A percentile compares a stretch with the other conserved stretches of the same genome.
Evolutionary conservation across 371 early-diverging fungal genomes (phyloP).

Genomic region (Phascolomyces articulosus): DNA sequence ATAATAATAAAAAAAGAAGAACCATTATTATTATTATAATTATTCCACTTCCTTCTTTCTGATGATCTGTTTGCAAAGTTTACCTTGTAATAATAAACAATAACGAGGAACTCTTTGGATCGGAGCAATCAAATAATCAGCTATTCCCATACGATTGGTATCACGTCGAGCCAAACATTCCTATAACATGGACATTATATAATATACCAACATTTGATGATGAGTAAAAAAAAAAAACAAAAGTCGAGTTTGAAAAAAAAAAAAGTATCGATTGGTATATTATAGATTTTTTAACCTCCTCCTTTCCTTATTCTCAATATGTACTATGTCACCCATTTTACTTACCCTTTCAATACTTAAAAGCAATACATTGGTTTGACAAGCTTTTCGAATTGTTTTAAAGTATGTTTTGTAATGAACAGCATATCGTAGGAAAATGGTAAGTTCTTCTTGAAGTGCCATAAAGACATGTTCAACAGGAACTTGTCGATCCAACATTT

Average conservation of each 20-base stretch:
- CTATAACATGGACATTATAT: conserved; percentile 12
- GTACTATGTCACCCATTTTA: too few relatives aligned
- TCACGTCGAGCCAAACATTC: conserved; percentile 39
- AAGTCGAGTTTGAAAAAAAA: too few relatives aligned
- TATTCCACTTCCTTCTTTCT: not conserved
- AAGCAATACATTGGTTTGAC: conserved; percentile 35
- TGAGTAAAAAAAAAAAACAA: too few relatives aligned
- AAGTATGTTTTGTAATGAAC: conserved; percentile 41
- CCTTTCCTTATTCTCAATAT: too few relatives aligned
- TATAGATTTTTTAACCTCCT: too few relatives aligned
- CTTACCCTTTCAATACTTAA: conserved; percentile 44
- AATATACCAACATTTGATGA: not conserved
- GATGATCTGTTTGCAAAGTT: conserved; percentile 4
- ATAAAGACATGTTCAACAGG: conserved; percentile 11
- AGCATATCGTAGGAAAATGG: conserved; percentile 45
- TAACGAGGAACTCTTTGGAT: conserved; percentile 58
- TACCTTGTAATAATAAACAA: conserved; percentile 52
- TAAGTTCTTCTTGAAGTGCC: conserved; percentile 23
- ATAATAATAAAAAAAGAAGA: conserved; percentile 4
- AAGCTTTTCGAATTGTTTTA: conserved; percentile 39
- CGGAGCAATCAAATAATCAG: conserved; percentile 59
- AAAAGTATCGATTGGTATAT: too few relatives aligned
- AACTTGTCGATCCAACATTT: not conserved
- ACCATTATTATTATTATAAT: not conserved
- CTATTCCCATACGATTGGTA: conserved; percentile 35